Evolutionary conservation across 495 filamentous ascomycete species (phyloP).

Genomic region (Podospora sp.): DNA sequence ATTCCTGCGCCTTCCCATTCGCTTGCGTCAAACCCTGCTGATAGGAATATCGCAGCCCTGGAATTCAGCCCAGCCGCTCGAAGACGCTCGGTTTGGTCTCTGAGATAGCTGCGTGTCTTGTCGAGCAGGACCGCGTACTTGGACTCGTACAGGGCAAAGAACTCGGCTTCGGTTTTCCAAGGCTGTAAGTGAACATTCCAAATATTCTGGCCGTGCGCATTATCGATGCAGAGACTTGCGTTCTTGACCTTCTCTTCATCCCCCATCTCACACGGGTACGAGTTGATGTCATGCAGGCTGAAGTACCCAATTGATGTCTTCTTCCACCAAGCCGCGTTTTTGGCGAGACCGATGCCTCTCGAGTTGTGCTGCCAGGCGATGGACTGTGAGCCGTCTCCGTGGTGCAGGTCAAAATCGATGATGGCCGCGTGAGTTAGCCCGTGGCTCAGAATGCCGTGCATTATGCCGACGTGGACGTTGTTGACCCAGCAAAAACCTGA

Average conservation of each 20-base stretch:
- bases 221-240: slow-evolving; percentile 89
- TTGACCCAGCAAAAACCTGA: slow-evolving; percentile 99
- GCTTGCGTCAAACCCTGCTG: slow-evolving; percentile 94
- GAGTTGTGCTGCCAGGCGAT: slow-evolving; percentile 88
- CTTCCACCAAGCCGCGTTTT: slow-evolving; percentile 70
- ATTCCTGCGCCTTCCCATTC: slow-evolving; percentile 90
- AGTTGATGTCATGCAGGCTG: slow-evolving; percentile 96
- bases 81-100: slow-evolving; percentile 65
- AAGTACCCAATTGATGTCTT: slow-evolving; percentile 91
- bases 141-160: slow-evolving; percentile 82
- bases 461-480: slow-evolving; percentile 95
- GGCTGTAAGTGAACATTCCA: slow-evolving; percentile 95
- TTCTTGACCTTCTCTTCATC: slow-evolving; percentile 88
- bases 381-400: slow-evolving; percentile 92
- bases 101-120: slow-evolving; percentile 77
- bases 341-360: slow-evolving; percentile 56
- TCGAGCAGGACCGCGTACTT: slow-evolving; percentile 75
- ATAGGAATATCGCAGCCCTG: slow-evolving; percentile 88
- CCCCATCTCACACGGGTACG: slow-evolving; percentile 89
- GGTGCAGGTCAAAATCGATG: slow-evolving; percentile 95
- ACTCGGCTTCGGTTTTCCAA: slow-evolving; percentile 79
- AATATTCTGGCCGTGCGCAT: slow-evolving; percentile 85
- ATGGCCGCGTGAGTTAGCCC: slow-evolving; percentile 93
- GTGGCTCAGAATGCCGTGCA: slow-evolving; percentile 78
- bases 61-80: slow-evolving; percentile 55